Base-by-base conservation (phyloP, 2,329 filamentous ascomycete genomes). In the Aspergillus brasiliensis region DNA sequence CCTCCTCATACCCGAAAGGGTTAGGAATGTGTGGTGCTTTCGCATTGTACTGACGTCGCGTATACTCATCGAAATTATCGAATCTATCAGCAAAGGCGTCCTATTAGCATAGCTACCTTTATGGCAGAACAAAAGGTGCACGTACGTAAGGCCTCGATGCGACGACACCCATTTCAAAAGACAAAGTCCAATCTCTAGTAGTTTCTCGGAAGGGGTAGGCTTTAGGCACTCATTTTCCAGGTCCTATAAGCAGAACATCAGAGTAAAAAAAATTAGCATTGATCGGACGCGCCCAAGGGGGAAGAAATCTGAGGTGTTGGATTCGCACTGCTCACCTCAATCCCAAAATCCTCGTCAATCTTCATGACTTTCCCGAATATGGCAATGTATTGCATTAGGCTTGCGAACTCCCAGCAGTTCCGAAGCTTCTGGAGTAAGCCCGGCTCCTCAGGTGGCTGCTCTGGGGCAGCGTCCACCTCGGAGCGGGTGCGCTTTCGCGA, bases 321-420 rank as follows among this genome's bases (percentile, higher is more conserved):
- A 5, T 10, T 19, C 31, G 13, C 8, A 17, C 51, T 48, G 69
- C 80, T 70, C 86, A 97, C 95, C 81, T 98, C 93, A 65, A 97
- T 90, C 71, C 94, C 92, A 64, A 97, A 84, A 71, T 90, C 88
- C 63, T 96, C 90, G 69, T 95, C 89, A 66, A 98, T 91, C 80
- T 96, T 97, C 74, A 96, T 88, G 46, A 88, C 88, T 70, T 90
- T 88, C 62, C 94, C 93, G 76, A 99, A 99, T 42, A 94, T 86
- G 74, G 89, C 91, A 62, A 98, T 91, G 84, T 92, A 99, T 78
- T 99, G 94, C 79, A 90, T 92, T 7, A 98, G 81, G 71, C 92
- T 94, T 62, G 94, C 91, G 77, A 98, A 97, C 76, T 97, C 91
- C 93, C 94, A 98, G 84, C 91, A 92, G 73, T 91, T 95, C 64